Percentiles rank a stretch among this genome's conserved stretches.
Conservation (phyloP, 2,329 filamentous ascomycete genomes). For the Sporothrix protearum region DNA sequence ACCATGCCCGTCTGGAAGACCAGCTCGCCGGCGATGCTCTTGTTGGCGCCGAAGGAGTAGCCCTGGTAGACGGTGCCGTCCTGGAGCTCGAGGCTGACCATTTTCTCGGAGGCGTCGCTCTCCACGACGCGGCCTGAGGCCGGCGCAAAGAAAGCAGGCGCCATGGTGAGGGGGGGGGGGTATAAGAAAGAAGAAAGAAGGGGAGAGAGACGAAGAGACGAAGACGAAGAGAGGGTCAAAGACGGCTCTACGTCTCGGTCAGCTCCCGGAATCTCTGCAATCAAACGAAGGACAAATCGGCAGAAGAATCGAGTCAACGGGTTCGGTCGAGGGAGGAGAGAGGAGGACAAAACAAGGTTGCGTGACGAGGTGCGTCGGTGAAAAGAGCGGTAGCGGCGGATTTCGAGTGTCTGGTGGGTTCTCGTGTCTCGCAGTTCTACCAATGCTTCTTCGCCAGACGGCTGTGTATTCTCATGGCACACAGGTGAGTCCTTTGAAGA, state of each 20-base stretch:
- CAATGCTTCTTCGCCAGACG: conserved; percentile 26
- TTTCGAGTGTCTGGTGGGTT: neutral
- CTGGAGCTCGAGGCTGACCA: conserved; percentile 85
- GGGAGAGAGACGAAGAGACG: neutral
- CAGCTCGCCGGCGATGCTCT: conserved; percentile 91
- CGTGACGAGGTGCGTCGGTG: neutral
- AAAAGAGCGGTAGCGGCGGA: neutral
- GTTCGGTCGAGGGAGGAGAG: neutral
- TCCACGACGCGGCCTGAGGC: conserved; percentile 59
- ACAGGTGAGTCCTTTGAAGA: conserved; percentile 24
- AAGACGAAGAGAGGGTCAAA: neutral
- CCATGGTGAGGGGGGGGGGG: conserved; percentile 33
- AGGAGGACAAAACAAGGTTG: too few relatives aligned
- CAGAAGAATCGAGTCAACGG: conserved; percentile 4
- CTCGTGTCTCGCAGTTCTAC: conserved; percentile 21
- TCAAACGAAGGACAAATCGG: conserved; percentile 9
- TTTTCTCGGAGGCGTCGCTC: conserved; percentile 49
- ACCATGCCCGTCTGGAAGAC: conserved; percentile 99
- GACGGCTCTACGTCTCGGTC: neutral
- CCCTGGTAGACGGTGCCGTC: conserved; percentile 90
- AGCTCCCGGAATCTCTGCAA: neutral
- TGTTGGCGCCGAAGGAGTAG: conserved; percentile 92
- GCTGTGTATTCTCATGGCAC: conserved; percentile 20
- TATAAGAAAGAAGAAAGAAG: neutral
- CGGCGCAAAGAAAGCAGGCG: conserved; percentile 46